Evolutionary conservation across 2,329 filamentous ascomycete species (phyloP).

Genomic region (Penicillium griseofulvum): DNA sequence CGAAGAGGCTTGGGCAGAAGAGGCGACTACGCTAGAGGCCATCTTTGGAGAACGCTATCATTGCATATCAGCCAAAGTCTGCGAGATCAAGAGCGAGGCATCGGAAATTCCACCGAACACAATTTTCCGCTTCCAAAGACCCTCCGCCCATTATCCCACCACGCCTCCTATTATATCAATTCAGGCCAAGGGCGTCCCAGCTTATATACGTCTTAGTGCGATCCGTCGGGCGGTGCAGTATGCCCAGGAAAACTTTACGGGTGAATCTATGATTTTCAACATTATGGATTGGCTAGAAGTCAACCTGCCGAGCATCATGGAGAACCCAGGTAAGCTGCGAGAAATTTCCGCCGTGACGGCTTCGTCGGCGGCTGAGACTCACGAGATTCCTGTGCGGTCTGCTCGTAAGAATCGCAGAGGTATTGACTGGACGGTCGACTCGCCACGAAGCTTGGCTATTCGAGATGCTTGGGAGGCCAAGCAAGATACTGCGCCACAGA

Average conservation of each 20-base stretch:
- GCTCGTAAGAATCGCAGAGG: constrained; percentile 51
- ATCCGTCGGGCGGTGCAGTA: constrained; percentile 73
- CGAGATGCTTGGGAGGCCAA: constrained; percentile 65
- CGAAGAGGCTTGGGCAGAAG: constrained; percentile 72
- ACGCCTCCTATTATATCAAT: constrained; percentile 68
- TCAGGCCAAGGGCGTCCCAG: constrained; percentile 67
- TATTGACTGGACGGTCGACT: constrained; percentile 63
- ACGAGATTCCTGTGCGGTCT: constrained; percentile 28
- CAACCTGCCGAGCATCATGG: constrained; percentile 76
- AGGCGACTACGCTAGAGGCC: constrained; percentile 77
- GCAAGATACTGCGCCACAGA: constrained; percentile 63
- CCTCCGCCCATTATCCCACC: constrained; percentile 68
- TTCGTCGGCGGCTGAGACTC: constrained; percentile 29
- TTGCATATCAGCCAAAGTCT: constrained; percentile 60
- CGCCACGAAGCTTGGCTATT: constrained; percentile 57
- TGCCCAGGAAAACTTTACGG: constrained; percentile 67
- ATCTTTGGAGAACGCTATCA: constrained; percentile 77
- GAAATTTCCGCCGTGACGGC: constrained; percentile 80
- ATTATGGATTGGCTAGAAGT: constrained; percentile 89
- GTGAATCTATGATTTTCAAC: constrained; percentile 88
- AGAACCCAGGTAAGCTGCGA: constrained; percentile 76
- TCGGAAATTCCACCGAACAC: constrained; percentile 46
- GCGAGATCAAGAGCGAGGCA: constrained; percentile 65
- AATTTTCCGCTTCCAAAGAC: constrained; percentile 65
- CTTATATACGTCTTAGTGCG: constrained; percentile 89